Base-by-base conservation (phyloP, 2,329 filamentous ascomycete species). In the Diaporthe capsici region DNA sequence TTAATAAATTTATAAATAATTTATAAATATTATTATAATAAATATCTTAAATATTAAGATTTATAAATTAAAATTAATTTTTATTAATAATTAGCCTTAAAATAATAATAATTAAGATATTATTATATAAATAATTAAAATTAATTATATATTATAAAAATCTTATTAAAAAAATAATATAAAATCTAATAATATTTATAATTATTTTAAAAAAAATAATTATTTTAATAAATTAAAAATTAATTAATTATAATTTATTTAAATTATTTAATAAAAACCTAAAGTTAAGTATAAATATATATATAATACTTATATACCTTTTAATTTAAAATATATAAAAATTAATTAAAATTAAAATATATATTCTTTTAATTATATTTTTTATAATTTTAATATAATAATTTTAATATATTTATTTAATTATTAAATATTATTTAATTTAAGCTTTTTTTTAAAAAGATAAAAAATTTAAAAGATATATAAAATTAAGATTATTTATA, bases 361-460 rank as follows among this genome's bases (percentile, higher is more conserved):
- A 51, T 51, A 51, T 25, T 51, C 6, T 51, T 10, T 22, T 51
- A 51, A 12, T 25, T 51, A 51, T 51, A 51, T 9, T 17, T 3
- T 42, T 42, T 42, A 42, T 42, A 42, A 42, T 42, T 12, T 51
- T 10, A 51, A 20, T 25, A 51, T 51, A n/a, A 6, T 25, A n/a
- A 51, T 20, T 3, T 22, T 22, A 49, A 9, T 51, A 51, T 25
- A 51, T 13, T 12, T 51, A 51, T 51, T 22, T 51, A 51, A 51
- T 51, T 51, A 22, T 2, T 51, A 51, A n/a, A 22, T 22, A 3
- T 9, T 51, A 13, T 0, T 25, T n/a, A 12, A 9, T n/a, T 51
- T 51, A 25, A 3, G 20, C n/a, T 1, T 25, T 12, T 22, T 13
- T n/a, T 51, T 51, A 9, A 12, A n/a, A 0, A 0, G 1, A 2